Percentiles rank a stretch among this genome's conserved stretches.
These are phyloP conservation scores for Mucor saturninus DNA, from an alignment of 371 early-diverging fungal genomes.

Conservation along the genomic window DNA sequence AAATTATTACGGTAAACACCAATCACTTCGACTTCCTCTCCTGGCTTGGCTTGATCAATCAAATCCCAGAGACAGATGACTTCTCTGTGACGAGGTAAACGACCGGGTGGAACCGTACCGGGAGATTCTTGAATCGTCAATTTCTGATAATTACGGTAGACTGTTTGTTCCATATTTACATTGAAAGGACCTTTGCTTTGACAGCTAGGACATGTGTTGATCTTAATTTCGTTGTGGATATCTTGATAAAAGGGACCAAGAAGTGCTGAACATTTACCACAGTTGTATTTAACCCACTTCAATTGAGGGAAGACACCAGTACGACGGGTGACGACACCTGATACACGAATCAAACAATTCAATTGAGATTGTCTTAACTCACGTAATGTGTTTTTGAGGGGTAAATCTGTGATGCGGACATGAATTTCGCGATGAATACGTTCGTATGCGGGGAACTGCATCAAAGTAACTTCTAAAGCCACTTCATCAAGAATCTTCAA, in stretches of 20 bases:
- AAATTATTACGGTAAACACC: slow-evolving; percentile 98
- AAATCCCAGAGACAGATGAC: slow-evolving; percentile 97
- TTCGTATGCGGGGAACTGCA: slow-evolving; percentile 94
- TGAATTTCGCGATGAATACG: slow-evolving; percentile 93
- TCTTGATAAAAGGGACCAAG: slow-evolving; percentile 98
- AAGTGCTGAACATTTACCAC: slow-evolving; percentile 93
- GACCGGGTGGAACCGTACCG: slow-evolving; percentile 97
- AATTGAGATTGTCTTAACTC: slow-evolving; percentile 93
- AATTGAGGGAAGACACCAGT: slow-evolving; percentile 97
- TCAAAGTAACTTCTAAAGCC: slow-evolving; percentile 87
- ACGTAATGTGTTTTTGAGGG: slow-evolving; percentile 85
- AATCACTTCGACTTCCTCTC: slow-evolving; percentile 98
- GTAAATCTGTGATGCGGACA: slow-evolving; percentile 94
- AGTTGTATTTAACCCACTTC: slow-evolving; percentile 97
- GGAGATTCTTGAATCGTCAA: slow-evolving; percentile 98
- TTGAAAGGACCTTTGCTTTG: slow-evolving; percentile 93
- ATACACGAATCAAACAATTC: slow-evolving; percentile 92
- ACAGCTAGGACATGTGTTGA: slow-evolving; percentile 93
- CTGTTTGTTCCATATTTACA: slow-evolving; percentile 91
- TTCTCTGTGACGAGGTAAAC: slow-evolving; percentile 96
- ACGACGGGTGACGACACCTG: slow-evolving; percentile 97
- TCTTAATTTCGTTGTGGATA: slow-evolving; percentile 79
- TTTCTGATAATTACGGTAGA: slow-evolving; percentile 98
- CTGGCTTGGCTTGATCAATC: slow-evolving; percentile 97
- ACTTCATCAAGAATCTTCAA: slow-evolving; percentile 93